These are phyloP conservation scores for Leishmania amazonensis DNA, from an alignment of 208 protist species.

Conservation along the genomic window DNA sequence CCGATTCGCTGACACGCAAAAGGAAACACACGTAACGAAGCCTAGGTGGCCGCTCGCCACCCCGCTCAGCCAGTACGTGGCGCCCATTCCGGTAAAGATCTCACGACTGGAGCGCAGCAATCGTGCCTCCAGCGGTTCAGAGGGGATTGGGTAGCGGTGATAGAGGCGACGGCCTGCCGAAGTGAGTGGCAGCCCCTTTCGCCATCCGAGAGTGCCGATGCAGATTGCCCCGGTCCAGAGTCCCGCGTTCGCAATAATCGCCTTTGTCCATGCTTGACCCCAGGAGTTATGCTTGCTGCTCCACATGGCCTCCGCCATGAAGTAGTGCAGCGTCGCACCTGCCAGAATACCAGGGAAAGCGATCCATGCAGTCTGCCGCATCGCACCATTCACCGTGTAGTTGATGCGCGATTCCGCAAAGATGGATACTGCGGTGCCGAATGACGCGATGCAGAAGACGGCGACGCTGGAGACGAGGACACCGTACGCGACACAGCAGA, in stretches of 20 bases:
- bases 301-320: constrained; percentile 88
- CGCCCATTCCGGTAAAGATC: constrained; percentile 86
- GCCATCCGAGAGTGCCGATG: constrained; percentile 66
- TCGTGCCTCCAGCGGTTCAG: constrained; percentile 71
- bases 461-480: constrained; percentile 53
- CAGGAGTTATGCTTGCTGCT: constrained; percentile 76
- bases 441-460: constrained; percentile 48
- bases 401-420: constrained; percentile 67
- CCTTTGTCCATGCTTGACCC: constrained; percentile 90
- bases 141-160: constrained; percentile 77
- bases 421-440: constrained; percentile 59
- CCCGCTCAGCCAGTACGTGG: constrained; percentile 82
- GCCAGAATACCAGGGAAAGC: constrained; percentile 65
- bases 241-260: constrained; percentile 64
- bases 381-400: constrained; percentile 78
- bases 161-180: constrained; percentile 65
- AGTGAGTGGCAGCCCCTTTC: constrained; percentile 54
- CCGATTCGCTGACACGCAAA: constrained; percentile 69
- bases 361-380: constrained; percentile 78
- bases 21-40: constrained; percentile 62
- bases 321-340: constrained; percentile 78
- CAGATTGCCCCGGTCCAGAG: constrained; percentile 62
- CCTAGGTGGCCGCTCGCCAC: constrained; percentile 71
- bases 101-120: constrained; percentile 59
- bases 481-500: constrained; percentile 82